A percentile compares a stretch with the other conserved stretches of the same genome.
Conservation (phyloP, 2,329 filamentous ascomycete species). For the Colletotrichum filicis region DNA sequence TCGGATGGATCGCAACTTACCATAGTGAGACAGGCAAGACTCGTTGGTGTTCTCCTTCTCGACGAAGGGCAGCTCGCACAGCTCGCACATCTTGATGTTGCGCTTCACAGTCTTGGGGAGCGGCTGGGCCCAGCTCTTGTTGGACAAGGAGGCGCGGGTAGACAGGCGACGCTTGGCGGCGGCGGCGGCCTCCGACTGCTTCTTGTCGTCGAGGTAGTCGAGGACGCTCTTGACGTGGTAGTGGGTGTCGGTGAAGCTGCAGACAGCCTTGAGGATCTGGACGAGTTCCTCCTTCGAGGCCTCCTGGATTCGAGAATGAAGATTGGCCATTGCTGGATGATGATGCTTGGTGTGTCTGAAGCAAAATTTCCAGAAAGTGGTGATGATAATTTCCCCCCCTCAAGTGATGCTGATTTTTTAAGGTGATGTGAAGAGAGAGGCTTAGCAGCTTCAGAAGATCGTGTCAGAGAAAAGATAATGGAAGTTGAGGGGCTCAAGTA, state of each 20-base stretch:
- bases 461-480: not conserved
- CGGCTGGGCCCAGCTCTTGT: slow-evolving; percentile 7
- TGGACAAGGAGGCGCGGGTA: slow-evolving; percentile 1
- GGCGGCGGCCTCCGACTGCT: not conserved
- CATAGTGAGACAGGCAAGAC: slow-evolving; percentile 6
- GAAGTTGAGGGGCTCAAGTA: slow-evolving; percentile 8
- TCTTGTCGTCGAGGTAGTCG: slow-evolving; percentile 16
- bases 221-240: slow-evolving; percentile 3
- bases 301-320: not conserved
- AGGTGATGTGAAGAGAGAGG: not conserved
- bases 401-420: not conserved
- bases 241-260: slow-evolving; percentile 7
- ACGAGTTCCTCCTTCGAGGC: slow-evolving; percentile 18
- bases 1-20: not conserved
- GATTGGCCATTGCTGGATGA: not conserved
- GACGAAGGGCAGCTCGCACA: slow-evolving; percentile 1
- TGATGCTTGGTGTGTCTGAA: not conserved
- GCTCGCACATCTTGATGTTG: slow-evolving; percentile 14
- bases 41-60: slow-evolving; percentile 16
- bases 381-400: not conserved
- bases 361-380: not conserved
- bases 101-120: not conserved
- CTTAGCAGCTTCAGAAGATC: not conserved
- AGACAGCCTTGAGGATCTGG: slow-evolving; percentile 7
- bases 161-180: not conserved